phyloP scores from a whole-genome alignment of 805 yeast species.

The Wickerhamomyces subpelliculosus region DNA sequence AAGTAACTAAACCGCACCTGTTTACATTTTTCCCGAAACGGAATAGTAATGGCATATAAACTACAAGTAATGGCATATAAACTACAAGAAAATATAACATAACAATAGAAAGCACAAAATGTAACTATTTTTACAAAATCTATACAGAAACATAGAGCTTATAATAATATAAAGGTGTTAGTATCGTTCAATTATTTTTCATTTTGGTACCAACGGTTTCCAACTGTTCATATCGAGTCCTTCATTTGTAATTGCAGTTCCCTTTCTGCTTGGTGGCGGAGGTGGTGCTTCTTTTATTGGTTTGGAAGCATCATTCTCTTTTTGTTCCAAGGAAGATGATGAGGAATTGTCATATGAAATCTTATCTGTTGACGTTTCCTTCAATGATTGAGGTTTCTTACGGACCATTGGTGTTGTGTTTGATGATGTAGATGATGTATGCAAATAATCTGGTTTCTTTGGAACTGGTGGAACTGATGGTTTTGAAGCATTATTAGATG shows the following conservation, averaged over 20 bases:
- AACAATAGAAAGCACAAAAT: too few species aligned
- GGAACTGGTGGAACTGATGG: slow-evolving; percentile 8
- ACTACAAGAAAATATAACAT: too few species aligned
- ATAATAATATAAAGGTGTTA: too few species aligned
- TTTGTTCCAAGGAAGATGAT: too few species aligned
- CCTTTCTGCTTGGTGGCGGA: slow-evolving; percentile 12
- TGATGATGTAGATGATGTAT: slow-evolving; percentile 1
- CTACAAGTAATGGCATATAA: too few species aligned
- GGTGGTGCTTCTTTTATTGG: slow-evolving; percentile 3
- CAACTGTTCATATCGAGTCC: slow-evolving; percentile 11
- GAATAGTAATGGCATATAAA: neutral
- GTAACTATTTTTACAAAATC: too few species aligned
- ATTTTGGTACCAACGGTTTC: slow-evolving; percentile 14
- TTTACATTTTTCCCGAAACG: neutral
- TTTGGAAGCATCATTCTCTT: neutral
- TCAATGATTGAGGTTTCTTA: slow-evolving; percentile 10
- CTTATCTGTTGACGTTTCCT: neutral
- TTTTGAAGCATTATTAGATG: slow-evolving; percentile 10
- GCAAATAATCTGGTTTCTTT: slow-evolving; percentile 1
- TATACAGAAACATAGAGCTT: too few species aligned
- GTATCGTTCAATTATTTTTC: too few species aligned
- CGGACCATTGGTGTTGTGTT: slow-evolving; percentile 12
- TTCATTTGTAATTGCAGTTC: neutral
- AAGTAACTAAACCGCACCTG: neutral
- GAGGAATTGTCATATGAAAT: too few species aligned